Evolutionary conservation across 176 grass and related monocot species (phyloP).

Genomic region (Carex parvula): DNA sequence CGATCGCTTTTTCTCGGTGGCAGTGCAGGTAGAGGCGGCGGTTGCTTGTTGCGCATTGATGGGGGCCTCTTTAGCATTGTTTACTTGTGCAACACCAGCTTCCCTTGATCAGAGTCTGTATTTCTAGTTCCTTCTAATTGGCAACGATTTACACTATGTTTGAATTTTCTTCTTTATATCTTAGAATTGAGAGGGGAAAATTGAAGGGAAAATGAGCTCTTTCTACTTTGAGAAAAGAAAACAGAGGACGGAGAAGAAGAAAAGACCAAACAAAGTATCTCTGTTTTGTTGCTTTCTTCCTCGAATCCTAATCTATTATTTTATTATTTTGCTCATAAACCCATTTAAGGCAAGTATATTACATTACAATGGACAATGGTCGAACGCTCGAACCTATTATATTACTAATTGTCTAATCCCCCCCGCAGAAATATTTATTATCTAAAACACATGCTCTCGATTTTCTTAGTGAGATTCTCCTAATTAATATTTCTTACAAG

Average conservation of each 20-base stretch:
- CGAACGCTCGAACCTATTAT: not conserved
- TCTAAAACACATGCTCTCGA: too few relatives aligned
- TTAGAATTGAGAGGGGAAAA: not conserved
- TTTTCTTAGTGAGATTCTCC: not conserved
- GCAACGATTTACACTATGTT: not conserved
- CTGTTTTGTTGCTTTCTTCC: not conserved
- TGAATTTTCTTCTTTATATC: too few relatives aligned
- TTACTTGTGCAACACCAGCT: not conserved
- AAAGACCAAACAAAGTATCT: conserved; percentile 23
- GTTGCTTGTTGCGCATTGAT: not conserved
- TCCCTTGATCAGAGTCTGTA: not conserved
- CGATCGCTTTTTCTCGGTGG: conserved; percentile 16
- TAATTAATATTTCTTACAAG: conserved; percentile 5
- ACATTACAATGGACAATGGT: not conserved
- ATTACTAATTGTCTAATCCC: not conserved
- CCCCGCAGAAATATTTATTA: not conserved
- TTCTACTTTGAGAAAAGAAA: not conserved
- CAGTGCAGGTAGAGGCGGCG: not conserved
- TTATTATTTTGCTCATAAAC: not conserved
- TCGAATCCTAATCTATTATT: not conserved
- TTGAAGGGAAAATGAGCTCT: not conserved
- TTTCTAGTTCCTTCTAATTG: conserved; percentile 4
- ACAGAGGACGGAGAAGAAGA: not conserved
- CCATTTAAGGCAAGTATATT: conserved; percentile 9
- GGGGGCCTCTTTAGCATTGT: conserved; percentile 1